Percentiles rank a stretch among this genome's conserved stretches.
Conservation (phyloP, 352 stramenopile species). For the Phytophthora constricta region DNA sequence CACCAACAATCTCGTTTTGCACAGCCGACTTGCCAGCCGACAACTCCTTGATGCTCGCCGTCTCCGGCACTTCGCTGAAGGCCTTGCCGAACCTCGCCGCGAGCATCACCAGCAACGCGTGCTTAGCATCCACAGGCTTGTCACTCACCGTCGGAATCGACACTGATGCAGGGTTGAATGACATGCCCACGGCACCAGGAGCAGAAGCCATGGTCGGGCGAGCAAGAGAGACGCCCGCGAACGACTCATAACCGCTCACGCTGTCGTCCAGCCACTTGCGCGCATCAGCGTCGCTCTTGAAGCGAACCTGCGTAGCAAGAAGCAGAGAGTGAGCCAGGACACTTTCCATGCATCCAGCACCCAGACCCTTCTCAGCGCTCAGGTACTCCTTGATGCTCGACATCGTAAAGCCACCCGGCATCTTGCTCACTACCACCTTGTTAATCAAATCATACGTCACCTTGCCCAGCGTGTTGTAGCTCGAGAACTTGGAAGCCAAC, state of each 20-base stretch:
- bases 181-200: conserved; percentile 40
- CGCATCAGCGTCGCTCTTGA: conserved; percentile 78
- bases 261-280: conserved; percentile 84
- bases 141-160: conserved; percentile 67
- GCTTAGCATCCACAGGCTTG: conserved; percentile 69
- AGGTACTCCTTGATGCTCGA: conserved; percentile 82
- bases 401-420: conserved; percentile 87
- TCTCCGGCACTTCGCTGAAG: conserved; percentile 69
- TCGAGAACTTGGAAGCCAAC: conserved; percentile 66
- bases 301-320: conserved; percentile 55
- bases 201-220: conserved; percentile 23
- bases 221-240: conserved; percentile 73
- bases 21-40: conserved; percentile 83
- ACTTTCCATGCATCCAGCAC: conserved; percentile 73
- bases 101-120: conserved; percentile 81
- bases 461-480: conserved; percentile 79
- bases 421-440: conserved; percentile 83
- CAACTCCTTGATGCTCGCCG: conserved; percentile 80
- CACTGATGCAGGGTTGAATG: conserved; percentile 48
- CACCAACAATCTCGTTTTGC: conserved; percentile 89
- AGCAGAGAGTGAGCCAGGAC: conserved; percentile 78
- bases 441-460: conserved; percentile 65
- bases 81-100: conserved; percentile 78
- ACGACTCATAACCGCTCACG: conserved; percentile 71
- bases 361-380: conserved; percentile 57